Percentiles rank a stretch among this genome's conserved stretches.
Conservation (phyloP, 106 monocot genomes). For the Platanthera guangdongensis region DNA sequence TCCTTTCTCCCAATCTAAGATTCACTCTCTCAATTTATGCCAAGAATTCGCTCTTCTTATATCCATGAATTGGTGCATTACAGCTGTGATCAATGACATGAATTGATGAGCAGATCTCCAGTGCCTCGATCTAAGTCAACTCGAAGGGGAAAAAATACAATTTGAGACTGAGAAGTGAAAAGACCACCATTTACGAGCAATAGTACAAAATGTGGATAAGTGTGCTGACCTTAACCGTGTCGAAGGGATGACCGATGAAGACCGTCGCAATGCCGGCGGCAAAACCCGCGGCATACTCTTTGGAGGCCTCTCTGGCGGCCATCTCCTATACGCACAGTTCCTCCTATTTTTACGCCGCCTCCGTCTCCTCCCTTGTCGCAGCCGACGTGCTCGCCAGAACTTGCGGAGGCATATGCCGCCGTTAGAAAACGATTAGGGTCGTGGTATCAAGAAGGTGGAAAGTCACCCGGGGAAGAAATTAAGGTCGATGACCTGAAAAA, state of each 20-base stretch:
- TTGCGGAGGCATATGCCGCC: background rate
- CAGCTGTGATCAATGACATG: too few relatives aligned
- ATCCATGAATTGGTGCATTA: too few relatives aligned
- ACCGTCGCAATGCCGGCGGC: conserved; percentile 79
- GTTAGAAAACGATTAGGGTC: background rate
- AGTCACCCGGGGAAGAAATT: too few relatives aligned
- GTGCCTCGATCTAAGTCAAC: background rate
- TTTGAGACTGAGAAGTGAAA: background rate
- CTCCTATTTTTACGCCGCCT: background rate
- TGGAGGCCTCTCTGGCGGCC: conserved; percentile 5
- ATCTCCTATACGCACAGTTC: background rate
- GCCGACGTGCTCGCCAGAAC: background rate
- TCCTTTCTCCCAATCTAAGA: too few relatives aligned
- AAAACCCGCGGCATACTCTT: conserved; percentile 80
- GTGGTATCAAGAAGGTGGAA: too few relatives aligned
- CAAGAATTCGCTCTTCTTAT: too few relatives aligned
- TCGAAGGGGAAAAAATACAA: background rate
- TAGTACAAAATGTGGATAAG: background rate
- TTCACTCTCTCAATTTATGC: too few relatives aligned
- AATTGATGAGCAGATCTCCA: background rate
- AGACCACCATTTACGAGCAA: too few relatives aligned
- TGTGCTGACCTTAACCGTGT: conserved; percentile 76
- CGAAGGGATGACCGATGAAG: conserved; percentile 83
- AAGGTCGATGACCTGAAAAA: too few relatives aligned
- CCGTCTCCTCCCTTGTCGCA: background rate